These are phyloP conservation scores for Fusarium nelsonii DNA, from an alignment of 2,329 filamentous ascomycete species.

Conservation along the genomic window DNA sequence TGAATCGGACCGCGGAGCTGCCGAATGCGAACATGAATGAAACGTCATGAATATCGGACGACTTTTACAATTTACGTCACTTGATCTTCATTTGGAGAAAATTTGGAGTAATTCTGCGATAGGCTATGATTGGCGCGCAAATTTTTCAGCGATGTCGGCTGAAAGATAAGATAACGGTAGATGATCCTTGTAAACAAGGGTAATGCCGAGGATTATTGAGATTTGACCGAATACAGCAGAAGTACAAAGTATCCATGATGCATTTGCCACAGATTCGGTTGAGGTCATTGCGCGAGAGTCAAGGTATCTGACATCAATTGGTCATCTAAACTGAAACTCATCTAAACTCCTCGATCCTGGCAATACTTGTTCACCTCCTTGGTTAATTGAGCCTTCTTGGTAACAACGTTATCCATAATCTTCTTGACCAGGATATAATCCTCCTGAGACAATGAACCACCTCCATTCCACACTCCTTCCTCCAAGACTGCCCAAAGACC, in stretches of 20 bases:
- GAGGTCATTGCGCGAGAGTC: background rate
- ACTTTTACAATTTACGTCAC: conserved; percentile 12
- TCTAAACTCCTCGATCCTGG: conserved; percentile 65
- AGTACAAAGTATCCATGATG: no score
- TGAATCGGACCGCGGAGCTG: conserved; percentile 17
- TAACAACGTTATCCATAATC: conserved; percentile 75
- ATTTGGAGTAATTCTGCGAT: conserved; percentile 4
- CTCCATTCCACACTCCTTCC: conserved; percentile 35
- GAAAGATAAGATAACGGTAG: conserved; percentile 17
- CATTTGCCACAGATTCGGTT: no score
- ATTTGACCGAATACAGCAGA: no score
- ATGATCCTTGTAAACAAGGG: background rate
- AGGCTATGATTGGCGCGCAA: conserved; percentile 16
- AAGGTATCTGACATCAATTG: background rate
- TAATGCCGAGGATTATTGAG: background rate
- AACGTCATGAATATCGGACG: background rate
- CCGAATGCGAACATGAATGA: background rate
- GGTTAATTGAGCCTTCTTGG: conserved; percentile 73
- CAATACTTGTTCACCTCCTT: conserved; percentile 85
- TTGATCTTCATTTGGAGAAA: background rate
- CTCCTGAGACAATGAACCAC: conserved; percentile 31
- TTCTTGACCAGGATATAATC: conserved; percentile 46
- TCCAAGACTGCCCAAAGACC: conserved; percentile 39
- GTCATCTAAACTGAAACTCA: background rate
- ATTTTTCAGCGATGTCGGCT: conserved; percentile 3